These are phyloP conservation scores for Cyclocybe aegerita DNA, from an alignment of 768 basidiomycete genomes.

Conservation along the genomic window DNA sequence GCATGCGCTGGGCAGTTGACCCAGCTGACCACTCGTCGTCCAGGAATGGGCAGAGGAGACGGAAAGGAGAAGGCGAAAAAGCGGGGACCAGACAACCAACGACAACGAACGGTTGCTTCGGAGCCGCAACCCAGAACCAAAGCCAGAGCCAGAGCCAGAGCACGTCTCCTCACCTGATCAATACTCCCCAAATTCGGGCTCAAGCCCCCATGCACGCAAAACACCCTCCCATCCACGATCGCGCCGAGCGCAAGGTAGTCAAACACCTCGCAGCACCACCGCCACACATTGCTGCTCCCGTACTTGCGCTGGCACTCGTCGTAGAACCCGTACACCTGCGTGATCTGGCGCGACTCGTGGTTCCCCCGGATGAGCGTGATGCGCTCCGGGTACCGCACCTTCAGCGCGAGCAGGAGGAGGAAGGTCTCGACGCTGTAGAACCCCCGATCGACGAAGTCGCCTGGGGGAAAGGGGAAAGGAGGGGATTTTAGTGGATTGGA, in stretches of 20 bases:
- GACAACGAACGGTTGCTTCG: too few relatives aligned
- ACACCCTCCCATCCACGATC: slow-evolving; percentile 95
- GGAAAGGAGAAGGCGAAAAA: neutral
- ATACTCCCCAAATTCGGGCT: slow-evolving; percentile 85
- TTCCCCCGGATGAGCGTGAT: slow-evolving; percentile 97
- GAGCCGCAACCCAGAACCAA: slow-evolving; percentile 1
- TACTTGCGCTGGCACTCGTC: slow-evolving; percentile 98
- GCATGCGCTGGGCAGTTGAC: too few relatives aligned
- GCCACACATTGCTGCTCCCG: slow-evolving; percentile 91
- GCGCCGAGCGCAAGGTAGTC: slow-evolving; percentile 95
- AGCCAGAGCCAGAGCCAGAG: neutral
- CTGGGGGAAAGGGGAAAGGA: slow-evolving; percentile 42
- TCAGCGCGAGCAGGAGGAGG: slow-evolving; percentile 89
- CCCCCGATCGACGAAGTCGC: slow-evolving; percentile 97
- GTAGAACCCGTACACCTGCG: slow-evolving; percentile 92
- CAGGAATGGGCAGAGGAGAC: neutral
- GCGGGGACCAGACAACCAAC: too few relatives aligned
- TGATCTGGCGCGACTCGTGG: slow-evolving; percentile 97
- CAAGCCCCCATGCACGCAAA: slow-evolving; percentile 96
- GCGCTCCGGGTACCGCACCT: slow-evolving; percentile 95
- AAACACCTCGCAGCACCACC: slow-evolving; percentile 98
- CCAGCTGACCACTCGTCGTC: neutral
- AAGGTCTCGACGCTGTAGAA: slow-evolving; percentile 98
- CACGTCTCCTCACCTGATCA: slow-evolving; percentile 73
- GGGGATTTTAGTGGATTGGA: too few relatives aligned